Conservation (phyloP, 768 basidiomycete species). For the Mycena maculata region DNA sequence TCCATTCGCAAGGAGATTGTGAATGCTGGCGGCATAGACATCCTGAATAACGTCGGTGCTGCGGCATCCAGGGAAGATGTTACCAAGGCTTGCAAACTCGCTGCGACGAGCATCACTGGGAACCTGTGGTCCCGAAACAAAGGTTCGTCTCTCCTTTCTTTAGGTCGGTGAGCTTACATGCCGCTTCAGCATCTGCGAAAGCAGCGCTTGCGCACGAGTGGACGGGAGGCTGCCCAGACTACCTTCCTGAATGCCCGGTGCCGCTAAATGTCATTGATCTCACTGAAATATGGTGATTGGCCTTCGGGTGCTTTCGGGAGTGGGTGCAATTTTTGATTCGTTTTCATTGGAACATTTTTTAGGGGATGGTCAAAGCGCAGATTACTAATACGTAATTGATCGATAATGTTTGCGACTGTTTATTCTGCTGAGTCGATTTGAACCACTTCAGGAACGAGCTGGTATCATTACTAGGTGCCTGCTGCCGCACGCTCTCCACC, state of each 20-base stretch:
- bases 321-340: background rate
- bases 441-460: no score
- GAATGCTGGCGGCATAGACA: constrained; percentile 43
- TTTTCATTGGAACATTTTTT: background rate
- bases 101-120: constrained; percentile 40
- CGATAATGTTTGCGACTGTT: no score
- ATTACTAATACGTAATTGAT: no score
- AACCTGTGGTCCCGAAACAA: constrained; percentile 43
- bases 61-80: constrained; percentile 34
- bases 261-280: constrained; percentile 2
- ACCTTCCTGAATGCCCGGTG: constrained; percentile 25
- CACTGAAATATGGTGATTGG: constrained; percentile 8
- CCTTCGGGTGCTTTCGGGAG: background rate
- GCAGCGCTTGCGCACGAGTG: constrained; percentile 34
- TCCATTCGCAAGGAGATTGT: constrained; percentile 44
- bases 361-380: background rate
- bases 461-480: no score
- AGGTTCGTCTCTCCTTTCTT: constrained; percentile 18
- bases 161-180: background rate
- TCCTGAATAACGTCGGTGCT: constrained; percentile 36
- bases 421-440: no score
- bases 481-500: no score
- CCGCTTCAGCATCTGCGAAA: constrained; percentile 26
- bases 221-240: constrained; percentile 23
- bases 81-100: constrained; percentile 40